These are phyloP conservation scores for Rubus parviflorus DNA, from an alignment of 306 rosid species.

Conservation along the genomic window DNA sequence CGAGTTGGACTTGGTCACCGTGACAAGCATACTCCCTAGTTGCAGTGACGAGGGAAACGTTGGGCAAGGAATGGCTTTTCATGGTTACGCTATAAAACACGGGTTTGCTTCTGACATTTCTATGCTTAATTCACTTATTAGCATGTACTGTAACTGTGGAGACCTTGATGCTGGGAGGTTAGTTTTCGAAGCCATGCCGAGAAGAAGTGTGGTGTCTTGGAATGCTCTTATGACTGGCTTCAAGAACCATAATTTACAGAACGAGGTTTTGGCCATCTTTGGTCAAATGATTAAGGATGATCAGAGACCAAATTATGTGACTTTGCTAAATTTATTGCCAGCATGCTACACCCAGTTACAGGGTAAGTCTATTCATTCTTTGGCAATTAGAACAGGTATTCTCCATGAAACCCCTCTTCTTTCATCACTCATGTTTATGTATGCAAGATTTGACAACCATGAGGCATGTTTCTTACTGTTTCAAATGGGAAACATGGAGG, in stretches of 20 bases:
- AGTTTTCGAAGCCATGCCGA: slow-evolving; percentile 32
- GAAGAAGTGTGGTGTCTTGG: slow-evolving; percentile 33
- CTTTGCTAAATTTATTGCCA: slow-evolving; percentile 33
- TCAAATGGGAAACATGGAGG: slow-evolving; percentile 24
- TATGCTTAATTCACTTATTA: slow-evolving; percentile 33
- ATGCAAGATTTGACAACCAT: slow-evolving; percentile 29
- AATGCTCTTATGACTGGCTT: slow-evolving; percentile 41
- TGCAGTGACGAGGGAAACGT: slow-evolving; percentile 12
- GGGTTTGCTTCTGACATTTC: slow-evolving; percentile 26
- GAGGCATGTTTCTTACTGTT: slow-evolving; percentile 23
- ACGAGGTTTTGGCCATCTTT: slow-evolving; percentile 18
- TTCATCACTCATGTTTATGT: slow-evolving; percentile 38
- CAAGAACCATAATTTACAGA: slow-evolving; percentile 23
- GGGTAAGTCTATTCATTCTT: slow-evolving; percentile 38
- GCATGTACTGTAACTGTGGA: slow-evolving; percentile 38
- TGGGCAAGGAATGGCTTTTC: slow-evolving; percentile 33
- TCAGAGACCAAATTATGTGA: slow-evolving; percentile 32
- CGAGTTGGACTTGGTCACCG: slow-evolving; percentile 30
- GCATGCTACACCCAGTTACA: slow-evolving; percentile 29
- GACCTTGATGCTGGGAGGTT: slow-evolving; percentile 33
- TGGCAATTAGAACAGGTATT: slow-evolving; percentile 23
- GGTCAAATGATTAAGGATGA: slow-evolving; percentile 21
- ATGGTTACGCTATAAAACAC: slow-evolving; percentile 28
- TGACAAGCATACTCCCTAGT: slow-evolving; percentile 34
- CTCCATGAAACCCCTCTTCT: slow-evolving; percentile 21